Evolutionary conservation across 2,329 filamentous ascomycete species (phyloP).

Genomic region (Aspergillus neotritici): DNA sequence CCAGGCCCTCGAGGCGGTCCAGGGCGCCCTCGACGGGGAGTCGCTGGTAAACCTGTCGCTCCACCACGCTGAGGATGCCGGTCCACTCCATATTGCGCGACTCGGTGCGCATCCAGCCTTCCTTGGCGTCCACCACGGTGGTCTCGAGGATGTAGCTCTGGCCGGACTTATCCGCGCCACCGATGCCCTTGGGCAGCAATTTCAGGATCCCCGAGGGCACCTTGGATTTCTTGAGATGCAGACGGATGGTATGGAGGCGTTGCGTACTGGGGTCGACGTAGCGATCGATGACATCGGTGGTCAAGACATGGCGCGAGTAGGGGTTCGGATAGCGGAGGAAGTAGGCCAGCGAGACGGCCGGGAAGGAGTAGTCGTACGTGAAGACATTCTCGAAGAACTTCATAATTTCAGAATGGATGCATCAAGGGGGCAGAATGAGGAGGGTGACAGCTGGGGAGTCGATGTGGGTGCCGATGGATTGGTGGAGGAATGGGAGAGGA

Average conservation of each 20-base stretch:
- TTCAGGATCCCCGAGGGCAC: constrained; percentile 57
- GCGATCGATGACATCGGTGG: constrained; percentile 61
- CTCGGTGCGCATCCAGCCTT: constrained; percentile 63
- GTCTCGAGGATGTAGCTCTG: constrained; percentile 61
- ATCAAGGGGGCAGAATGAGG: constrained; percentile 9
- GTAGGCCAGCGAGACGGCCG: constrained; percentile 61
- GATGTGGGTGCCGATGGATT: constrained; percentile 2
- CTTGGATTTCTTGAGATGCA: constrained; percentile 60
- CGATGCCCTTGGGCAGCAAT: constrained; percentile 54
- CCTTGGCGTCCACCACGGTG: constrained; percentile 55
- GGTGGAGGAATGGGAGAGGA: constrained; percentile 5
- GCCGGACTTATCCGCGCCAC: constrained; percentile 53
- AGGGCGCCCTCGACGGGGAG: constrained; percentile 26
- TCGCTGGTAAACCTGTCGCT: constrained; percentile 54
- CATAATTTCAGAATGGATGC: constrained; percentile 34
- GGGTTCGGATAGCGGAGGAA: constrained; percentile 65
- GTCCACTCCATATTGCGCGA: constrained; percentile 62
- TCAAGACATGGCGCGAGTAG: constrained; percentile 60
- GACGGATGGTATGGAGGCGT: constrained; percentile 55
- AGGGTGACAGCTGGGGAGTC: constrained; percentile 1
- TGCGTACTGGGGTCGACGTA: constrained; percentile 56
- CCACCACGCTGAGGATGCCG: constrained; percentile 58
- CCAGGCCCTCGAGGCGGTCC: constrained; percentile 23
- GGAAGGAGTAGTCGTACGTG: constrained; percentile 60
- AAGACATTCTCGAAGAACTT: constrained; percentile 52